These are phyloP conservation scores for Arabidopsis arenosa DNA, from an alignment of 345 rosid species.

Conservation along the genomic window DNA sequence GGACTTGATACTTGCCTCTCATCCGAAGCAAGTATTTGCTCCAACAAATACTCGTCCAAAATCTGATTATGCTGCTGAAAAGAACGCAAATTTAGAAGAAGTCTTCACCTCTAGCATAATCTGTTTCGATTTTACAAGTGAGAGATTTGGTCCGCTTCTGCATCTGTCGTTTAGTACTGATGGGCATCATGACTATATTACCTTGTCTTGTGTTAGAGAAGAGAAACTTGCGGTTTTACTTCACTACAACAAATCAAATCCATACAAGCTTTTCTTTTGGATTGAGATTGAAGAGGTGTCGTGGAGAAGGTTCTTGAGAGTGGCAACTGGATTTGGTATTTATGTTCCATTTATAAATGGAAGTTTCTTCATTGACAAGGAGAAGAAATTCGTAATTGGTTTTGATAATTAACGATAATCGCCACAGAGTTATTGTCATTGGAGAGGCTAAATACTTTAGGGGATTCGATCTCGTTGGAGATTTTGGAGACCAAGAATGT, in stretches of 20 bases:
- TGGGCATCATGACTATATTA: not conserved
- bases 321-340: not conserved
- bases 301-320: conserved; percentile 7
- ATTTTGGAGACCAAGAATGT: not conserved
- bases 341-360: not conserved
- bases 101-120: not conserved
- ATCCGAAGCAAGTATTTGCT: no score
- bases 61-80: not conserved
- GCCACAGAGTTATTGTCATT: not conserved
- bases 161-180: not conserved
- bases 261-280: not conserved
- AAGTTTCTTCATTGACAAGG: not conserved
- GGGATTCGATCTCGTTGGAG: not conserved
- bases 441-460: not conserved
- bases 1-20: no score
- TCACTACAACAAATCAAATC: not conserved
- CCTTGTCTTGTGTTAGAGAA: conserved; percentile 7
- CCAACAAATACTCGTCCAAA: no score
- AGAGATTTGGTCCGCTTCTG: not conserved
- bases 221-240: conserved; percentile 6
- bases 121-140: conserved; percentile 13
- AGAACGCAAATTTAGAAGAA: not conserved
- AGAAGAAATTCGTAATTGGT: not conserved
- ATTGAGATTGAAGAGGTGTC: not conserved
- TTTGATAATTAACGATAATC: not conserved